Conservation (phyloP, 225 moss, liverwort and hornwort genomes). For the Bryum argenteum region DNA sequence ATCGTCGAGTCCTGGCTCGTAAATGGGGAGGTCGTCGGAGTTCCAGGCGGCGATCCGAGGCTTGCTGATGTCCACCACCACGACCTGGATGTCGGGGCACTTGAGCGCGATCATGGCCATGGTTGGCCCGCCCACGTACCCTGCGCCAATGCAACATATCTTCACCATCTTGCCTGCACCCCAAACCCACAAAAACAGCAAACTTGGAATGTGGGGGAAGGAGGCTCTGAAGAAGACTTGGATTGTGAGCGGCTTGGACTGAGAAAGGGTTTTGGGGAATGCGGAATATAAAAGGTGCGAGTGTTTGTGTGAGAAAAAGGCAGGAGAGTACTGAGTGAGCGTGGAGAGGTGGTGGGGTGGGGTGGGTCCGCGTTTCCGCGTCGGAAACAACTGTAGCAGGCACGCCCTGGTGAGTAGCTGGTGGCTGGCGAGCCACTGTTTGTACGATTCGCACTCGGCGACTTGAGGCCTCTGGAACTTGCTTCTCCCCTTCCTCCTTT, state of each 20-base stretch:
- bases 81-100: conserved; percentile 59
- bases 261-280: not conserved
- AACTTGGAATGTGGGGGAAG: not conserved
- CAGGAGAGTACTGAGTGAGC: not conserved
- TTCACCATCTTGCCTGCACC: conserved; percentile 49
- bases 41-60: conserved; percentile 93
- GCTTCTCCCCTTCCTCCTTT: too few species aligned
- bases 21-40: conserved; percentile 82
- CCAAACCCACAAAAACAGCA: not conserved
- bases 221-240: not conserved
- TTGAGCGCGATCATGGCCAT: conserved; percentile 77
- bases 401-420: not conserved
- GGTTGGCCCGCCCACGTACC: conserved; percentile 73
- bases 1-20: conserved; percentile 87
- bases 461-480: too few species aligned
- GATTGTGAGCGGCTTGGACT: not conserved
- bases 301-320: not conserved
- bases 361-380: conserved; percentile 40
- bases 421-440: not conserved
- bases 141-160: conserved; percentile 81
- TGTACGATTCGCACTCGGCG: too few species aligned
- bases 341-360: not conserved
- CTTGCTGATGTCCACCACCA: conserved; percentile 88
- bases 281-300: conserved; percentile 11
- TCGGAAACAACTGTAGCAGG: conserved; percentile 23